Evolutionary conservation across 495 filamentous ascomycete species (phyloP).

Genomic region (Echria macrotheca): DNA sequence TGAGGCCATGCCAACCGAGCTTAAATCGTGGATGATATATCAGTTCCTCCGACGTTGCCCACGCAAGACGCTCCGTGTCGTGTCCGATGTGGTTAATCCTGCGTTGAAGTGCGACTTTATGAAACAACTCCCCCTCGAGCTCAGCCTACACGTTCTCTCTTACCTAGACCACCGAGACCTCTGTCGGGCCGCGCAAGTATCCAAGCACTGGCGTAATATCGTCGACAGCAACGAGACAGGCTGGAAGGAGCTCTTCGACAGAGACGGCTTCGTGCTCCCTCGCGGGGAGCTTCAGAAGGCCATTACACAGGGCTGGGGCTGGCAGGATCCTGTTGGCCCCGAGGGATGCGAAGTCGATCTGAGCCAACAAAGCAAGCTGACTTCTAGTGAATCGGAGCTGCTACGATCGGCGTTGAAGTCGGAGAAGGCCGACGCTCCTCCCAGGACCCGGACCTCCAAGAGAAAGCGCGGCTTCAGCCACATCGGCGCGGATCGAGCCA

Average conservation of each 20-base stretch:
- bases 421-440: slow-evolving; percentile 23
- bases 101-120: slow-evolving; percentile 95
- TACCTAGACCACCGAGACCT: slow-evolving; percentile 84
- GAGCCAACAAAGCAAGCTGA: slow-evolving; percentile 44
- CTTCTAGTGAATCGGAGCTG: slow-evolving; percentile 45
- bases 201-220: slow-evolving; percentile 85
- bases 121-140: slow-evolving; percentile 72
- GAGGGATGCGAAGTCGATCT: slow-evolving; percentile 79
- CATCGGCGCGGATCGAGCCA: slow-evolving; percentile 43
- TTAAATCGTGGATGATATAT: slow-evolving; percentile 94
- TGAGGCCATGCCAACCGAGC: slow-evolving; percentile 77
- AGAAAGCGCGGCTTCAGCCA: slow-evolving; percentile 39
- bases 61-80: slow-evolving; percentile 83
- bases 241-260: slow-evolving; percentile 90
- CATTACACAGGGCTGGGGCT: slow-evolving; percentile 96
- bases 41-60: slow-evolving; percentile 85
- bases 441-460: slow-evolving; percentile 30
- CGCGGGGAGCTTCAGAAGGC: slow-evolving; percentile 81
- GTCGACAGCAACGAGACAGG: slow-evolving; percentile 88
- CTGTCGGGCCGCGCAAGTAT: slow-evolving; percentile 89
- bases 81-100: slow-evolving; percentile 90
- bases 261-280: slow-evolving; percentile 71
- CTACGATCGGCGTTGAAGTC: slow-evolving; percentile 31
- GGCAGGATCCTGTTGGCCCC: slow-evolving; percentile 76
- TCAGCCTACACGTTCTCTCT: slow-evolving; percentile 79